Evolutionary conservation across 2,329 filamentous ascomycete species (phyloP).

Genomic region (Hymenotorrendiella dingleyae): DNA sequence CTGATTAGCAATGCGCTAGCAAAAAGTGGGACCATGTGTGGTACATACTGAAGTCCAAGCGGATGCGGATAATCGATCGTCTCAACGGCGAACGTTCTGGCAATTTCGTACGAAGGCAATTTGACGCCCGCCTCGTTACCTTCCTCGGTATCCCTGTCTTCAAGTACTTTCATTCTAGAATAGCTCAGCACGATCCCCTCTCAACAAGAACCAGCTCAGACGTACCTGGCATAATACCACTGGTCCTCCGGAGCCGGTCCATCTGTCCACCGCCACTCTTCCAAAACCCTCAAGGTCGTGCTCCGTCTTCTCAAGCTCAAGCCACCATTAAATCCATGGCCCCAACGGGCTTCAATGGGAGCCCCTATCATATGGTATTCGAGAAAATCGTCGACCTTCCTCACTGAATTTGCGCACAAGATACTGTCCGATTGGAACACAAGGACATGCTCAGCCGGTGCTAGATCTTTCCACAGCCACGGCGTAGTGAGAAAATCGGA

Average conservation of each 20-base stretch:
- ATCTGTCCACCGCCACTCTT: conserved; percentile 19
- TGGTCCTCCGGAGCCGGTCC: conserved; percentile 23
- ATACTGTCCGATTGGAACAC: conserved; percentile 50
- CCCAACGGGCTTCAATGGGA: conserved; percentile 27
- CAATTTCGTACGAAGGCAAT: conserved; percentile 25
- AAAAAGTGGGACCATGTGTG: background rate
- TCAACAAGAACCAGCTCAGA: background rate
- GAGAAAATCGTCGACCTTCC: conserved; percentile 14
- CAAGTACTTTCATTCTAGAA: conserved; percentile 17
- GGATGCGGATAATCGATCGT: conserved; percentile 24
- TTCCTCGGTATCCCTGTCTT: conserved; percentile 13
- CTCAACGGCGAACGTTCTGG: conserved; percentile 26
- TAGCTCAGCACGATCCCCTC: conserved; percentile 1
- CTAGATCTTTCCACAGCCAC: conserved; percentile 41
- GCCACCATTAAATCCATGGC: conserved; percentile 33
- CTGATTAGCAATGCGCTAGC: background rate
- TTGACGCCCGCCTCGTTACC: conserved; percentile 14
- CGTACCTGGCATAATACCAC: conserved; percentile 24
- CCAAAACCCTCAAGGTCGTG: conserved; percentile 29
- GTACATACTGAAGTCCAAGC: conserved; percentile 26
- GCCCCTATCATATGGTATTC: conserved; percentile 32
- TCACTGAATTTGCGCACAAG: conserved; percentile 41
- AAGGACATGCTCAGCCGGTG: conserved; percentile 45
- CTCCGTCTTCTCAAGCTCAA: conserved; percentile 33
- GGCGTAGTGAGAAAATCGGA: conserved; percentile 30